phyloP scores from a whole-genome alignment of 2,329 filamentous ascomycete species.

The Fusarium devonianum region DNA sequence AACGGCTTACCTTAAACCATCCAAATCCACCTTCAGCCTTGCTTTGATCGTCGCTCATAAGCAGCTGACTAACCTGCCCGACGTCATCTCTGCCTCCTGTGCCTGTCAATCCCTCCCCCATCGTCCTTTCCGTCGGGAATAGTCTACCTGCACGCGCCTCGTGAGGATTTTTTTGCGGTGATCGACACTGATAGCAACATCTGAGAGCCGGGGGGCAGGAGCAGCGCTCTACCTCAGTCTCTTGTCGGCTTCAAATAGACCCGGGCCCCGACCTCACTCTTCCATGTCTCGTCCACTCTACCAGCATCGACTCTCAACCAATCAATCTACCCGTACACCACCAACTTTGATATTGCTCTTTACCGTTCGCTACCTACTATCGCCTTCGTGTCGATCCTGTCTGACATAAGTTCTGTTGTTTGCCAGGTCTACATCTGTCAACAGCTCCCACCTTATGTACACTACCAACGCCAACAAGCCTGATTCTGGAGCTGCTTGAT shows the following conservation, averaged over 20 bases:
- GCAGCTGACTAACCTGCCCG: constrained; percentile 39
- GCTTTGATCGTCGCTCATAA: constrained; percentile 23
- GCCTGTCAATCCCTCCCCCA: constrained; percentile 26
- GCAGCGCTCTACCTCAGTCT: constrained; percentile 20
- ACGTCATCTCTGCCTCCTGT: constrained; percentile 27
- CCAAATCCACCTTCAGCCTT: constrained; percentile 28
- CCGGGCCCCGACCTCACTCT: constrained; percentile 18
- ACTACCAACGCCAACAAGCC: constrained; percentile 9
- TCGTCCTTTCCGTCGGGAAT: background rate
- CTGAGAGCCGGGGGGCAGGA: no score
- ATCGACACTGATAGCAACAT: no score
- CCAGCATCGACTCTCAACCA: constrained; percentile 8
- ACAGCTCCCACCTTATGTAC: constrained; percentile 16
- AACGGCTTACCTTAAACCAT: constrained; percentile 29
- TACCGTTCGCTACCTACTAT: background rate
- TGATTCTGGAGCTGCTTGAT: constrained; percentile 1
- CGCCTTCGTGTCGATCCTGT: constrained; percentile 2
- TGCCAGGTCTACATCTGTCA: constrained; percentile 8
- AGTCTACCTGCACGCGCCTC: no score
- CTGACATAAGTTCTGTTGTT: constrained; percentile 17
- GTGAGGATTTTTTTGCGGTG: no score
- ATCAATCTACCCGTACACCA: constrained; percentile 7
- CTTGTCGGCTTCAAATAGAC: constrained; percentile 29
- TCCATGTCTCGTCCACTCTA: constrained; percentile 16
- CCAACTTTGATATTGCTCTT: background rate